These are phyloP conservation scores for Datisca glomerata DNA, from an alignment of 306 rosid species.

Conservation along the genomic window DNA sequence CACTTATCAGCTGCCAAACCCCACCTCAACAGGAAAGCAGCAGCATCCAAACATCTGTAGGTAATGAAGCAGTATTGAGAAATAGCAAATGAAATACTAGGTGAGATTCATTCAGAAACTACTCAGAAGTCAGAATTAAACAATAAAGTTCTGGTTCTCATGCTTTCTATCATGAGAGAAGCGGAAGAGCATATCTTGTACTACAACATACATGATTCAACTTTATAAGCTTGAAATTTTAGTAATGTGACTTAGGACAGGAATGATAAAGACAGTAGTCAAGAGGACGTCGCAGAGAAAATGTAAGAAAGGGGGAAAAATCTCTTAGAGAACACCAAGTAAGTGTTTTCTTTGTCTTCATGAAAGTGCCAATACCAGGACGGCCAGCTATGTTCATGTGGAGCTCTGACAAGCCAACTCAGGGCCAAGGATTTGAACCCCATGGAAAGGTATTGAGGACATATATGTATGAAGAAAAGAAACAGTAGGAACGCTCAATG, in stretches of 20 bases:
- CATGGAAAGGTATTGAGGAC: background rate
- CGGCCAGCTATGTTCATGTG: too few species aligned
- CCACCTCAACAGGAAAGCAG: slow-evolving; percentile 51
- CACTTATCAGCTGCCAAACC: slow-evolving; percentile 89
- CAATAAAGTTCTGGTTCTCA: background rate
- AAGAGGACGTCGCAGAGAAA: background rate
- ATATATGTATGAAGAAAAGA: background rate
- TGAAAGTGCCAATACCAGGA: too few species aligned
- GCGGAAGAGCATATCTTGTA: too few species aligned
- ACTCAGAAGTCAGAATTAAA: background rate
- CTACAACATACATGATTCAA: too few species aligned
- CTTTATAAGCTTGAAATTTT: too few species aligned
- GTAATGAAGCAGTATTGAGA: slow-evolving; percentile 18
- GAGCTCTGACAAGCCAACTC: too few species aligned
- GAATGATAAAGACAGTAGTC: too few species aligned
- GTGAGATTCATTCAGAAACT: background rate
- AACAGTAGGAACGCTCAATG: too few species aligned
- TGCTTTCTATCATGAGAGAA: background rate
- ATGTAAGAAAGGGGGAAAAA: too few species aligned
- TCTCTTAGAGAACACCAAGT: too few species aligned
- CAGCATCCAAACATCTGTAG: slow-evolving; percentile 85
- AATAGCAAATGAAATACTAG: background rate
- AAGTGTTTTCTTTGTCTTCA: too few species aligned
- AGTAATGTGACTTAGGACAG: background rate
- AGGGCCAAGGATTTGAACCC: too few species aligned